These are phyloP conservation scores for Furcasterigmium sp. DNA, from an alignment of 2,329 filamentous ascomycete genomes.

Conservation along the genomic window DNA sequence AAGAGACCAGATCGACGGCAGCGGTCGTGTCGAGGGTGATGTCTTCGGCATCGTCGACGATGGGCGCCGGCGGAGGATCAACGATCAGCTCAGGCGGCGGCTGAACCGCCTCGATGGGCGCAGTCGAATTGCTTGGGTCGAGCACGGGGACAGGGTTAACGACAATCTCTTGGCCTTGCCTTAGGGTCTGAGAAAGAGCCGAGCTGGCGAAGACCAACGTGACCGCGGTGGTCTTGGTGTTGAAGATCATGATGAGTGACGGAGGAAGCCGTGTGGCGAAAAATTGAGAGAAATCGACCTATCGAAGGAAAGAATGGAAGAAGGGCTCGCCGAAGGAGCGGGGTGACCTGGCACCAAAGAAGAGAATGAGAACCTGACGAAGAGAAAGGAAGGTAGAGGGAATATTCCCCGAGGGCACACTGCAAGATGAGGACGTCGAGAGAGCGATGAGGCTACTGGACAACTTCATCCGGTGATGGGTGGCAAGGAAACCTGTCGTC, in stretches of 20 bases:
- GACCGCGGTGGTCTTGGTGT: neutral
- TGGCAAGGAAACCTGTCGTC: neutral
- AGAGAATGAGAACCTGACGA: slow-evolving; percentile 1
- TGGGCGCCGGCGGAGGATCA: neutral
- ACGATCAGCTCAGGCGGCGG: neutral
- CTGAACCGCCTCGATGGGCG: too few species aligned
- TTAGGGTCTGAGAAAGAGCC: neutral
- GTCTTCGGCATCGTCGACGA: neutral
- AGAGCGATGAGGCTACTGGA: neutral
- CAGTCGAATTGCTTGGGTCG: neutral
- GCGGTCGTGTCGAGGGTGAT: neutral
- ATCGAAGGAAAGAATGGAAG: slow-evolving; percentile 1
- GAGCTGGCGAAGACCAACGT: neutral
- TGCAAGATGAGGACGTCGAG: neutral
- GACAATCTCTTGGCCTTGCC: neutral
- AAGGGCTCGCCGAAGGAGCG: slow-evolving; percentile 3
- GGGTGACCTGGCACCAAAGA: slow-evolving; percentile 3
- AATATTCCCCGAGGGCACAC: neutral
- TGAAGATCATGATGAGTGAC: slow-evolving; percentile 2
- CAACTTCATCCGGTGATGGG: neutral
- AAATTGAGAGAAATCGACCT: too few species aligned
- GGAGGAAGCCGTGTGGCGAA: neutral
- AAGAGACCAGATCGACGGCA: neutral
- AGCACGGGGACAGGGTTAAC: neutral
- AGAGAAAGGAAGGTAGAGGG: neutral